phyloP scores from a whole-genome alignment of 805 yeast genomes.

The Isabelozyma gotoi region DNA sequence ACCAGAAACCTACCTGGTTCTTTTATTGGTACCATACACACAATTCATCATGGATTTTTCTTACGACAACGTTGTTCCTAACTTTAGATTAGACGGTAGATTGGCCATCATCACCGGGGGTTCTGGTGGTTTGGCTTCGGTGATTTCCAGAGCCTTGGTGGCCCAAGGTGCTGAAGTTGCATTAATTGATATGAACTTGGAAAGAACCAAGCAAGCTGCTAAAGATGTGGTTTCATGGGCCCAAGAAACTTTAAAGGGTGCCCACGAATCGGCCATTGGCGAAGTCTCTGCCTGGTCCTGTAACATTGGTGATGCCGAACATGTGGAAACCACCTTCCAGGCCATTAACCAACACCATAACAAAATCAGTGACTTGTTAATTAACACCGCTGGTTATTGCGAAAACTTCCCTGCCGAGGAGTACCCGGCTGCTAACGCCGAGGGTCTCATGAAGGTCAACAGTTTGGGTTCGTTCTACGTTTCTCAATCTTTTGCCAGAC shows the following conservation, averaged over 20 bases:
- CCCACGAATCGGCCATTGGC: conserved; percentile 31
- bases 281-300: conserved; percentile 66
- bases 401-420: conserved; percentile 78
- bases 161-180: conserved; percentile 81
- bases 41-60: conserved; percentile 28
- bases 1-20: not conserved
- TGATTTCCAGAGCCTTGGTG: conserved; percentile 62
- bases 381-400: conserved; percentile 84
- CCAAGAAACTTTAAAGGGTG: conserved; percentile 36
- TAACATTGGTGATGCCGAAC: conserved; percentile 64
- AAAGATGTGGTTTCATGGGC: conserved; percentile 50
- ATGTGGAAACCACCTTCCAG: conserved; percentile 55
- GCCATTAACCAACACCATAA: conserved; percentile 59
- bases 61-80: conserved; percentile 53
- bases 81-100: conserved; percentile 66
- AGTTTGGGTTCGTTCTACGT: conserved; percentile 73
- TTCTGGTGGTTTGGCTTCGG: conserved; percentile 73
- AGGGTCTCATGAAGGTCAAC: conserved; percentile 67
- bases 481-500: conserved; percentile 71
- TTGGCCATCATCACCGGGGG: conserved; percentile 79
- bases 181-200: conserved; percentile 64
- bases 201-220: conserved; percentile 57
- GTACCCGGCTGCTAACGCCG: conserved; percentile 71
- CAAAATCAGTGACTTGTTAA: conserved; percentile 59
- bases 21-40: not conserved